phyloP scores from a whole-genome alignment of 495 filamentous ascomycete species.

The Cenococcum geophilum region DNA sequence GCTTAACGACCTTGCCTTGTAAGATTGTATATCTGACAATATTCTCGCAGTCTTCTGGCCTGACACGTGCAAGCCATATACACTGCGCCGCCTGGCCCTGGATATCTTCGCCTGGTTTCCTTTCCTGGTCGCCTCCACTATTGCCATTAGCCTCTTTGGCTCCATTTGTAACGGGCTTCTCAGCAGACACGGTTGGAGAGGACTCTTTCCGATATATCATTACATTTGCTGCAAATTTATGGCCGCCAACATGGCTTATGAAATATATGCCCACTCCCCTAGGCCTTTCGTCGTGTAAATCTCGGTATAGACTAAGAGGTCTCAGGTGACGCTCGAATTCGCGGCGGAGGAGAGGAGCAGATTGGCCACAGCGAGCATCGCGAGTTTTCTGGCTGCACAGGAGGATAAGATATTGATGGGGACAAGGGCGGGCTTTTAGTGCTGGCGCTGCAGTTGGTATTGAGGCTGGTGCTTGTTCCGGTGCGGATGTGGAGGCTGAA shows the following conservation, averaged over 20 bases:
- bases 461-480: constrained; percentile 6
- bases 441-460: constrained; percentile 33
- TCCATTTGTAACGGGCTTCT: neutral
- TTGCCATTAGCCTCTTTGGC: constrained; percentile 22
- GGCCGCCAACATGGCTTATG: constrained; percentile 77
- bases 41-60: constrained; percentile 90
- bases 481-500: constrained; percentile 3
- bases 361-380: constrained; percentile 91
- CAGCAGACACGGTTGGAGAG: constrained; percentile 23
- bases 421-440: constrained; percentile 62
- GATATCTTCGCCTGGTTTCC: constrained; percentile 38
- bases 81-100: constrained; percentile 65
- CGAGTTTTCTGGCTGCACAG: constrained; percentile 90
- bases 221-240: constrained; percentile 72
- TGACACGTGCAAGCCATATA: constrained; percentile 86
- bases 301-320: constrained; percentile 74
- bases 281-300: constrained; percentile 75
- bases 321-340: constrained; percentile 90
- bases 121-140: constrained; percentile 34
- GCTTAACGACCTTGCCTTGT: constrained; percentile 90
- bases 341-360: constrained; percentile 73
- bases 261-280: constrained; percentile 94
- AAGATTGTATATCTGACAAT: constrained; percentile 84
- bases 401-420: constrained; percentile 80
- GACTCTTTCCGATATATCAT: constrained; percentile 74